Base-by-base conservation (phyloP, 2,329 filamentous ascomycete genomes). In the Tolypocladium sp. region DNA sequence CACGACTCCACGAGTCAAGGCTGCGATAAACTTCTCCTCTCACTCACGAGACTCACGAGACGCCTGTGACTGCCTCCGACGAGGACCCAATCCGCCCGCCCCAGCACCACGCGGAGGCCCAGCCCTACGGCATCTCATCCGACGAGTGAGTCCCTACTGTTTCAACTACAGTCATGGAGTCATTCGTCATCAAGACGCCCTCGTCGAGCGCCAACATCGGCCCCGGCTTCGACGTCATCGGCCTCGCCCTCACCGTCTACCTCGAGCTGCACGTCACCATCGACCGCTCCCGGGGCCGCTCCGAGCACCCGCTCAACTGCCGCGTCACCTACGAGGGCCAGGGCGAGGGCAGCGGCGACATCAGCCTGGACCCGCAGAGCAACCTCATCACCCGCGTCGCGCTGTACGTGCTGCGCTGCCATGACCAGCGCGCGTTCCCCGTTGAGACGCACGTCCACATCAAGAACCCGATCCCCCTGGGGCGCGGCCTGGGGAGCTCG, bases 161-260 rank as follows among this genome's bases (percentile, higher is more conserved):
- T 64, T 67, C 61, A 67, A 64, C 62, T 61, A 64, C 69, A 68
- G 65, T 61, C 67, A 80, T 81, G 77, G 82, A 85, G 69, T 84
- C 83, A 58, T 88, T 89, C 74, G 77, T 82, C 66, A 90, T 92
- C 80, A 85, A 83, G 76, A 91, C 91, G 62, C 93, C 93, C 64
- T 95, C 91, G 78, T 97, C 93, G 61, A 97, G 92, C 62, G 93
- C 93, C 77, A 97, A 97, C 80, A 97, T 97, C 71, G 93, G 91
- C 66, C 93, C 93, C 55, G 93, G 93, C 60, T 99, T 97, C 81
- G 93, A 99, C 79, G 93, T 97, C 68, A 96, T 97, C 73, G 91
- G 94, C 66, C 87, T 99, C 62, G 93, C 93, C 10, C 82, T 99
- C 66, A 96, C 92, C 65, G 87, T 97, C 74, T 96, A 93, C 78